These are phyloP conservation scores for Trichoderma erinaceum DNA, from an alignment of 495 filamentous ascomycete species.

Conservation along the genomic window DNA sequence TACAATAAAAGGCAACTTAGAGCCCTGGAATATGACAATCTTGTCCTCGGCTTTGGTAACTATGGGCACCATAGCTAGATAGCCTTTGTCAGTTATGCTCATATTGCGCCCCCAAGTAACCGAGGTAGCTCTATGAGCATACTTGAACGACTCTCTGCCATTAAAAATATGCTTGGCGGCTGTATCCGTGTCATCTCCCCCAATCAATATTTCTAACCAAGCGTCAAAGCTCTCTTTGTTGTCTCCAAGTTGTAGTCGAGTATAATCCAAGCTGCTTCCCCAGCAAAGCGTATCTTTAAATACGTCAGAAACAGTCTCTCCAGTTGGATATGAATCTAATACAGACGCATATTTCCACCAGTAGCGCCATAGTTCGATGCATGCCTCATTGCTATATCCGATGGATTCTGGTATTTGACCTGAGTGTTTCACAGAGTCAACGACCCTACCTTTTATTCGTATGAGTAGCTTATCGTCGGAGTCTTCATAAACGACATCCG, in stretches of 20 bases:
- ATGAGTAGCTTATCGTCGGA: neutral
- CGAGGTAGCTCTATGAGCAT: neutral
- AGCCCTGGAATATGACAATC: neutral
- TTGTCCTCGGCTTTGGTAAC: neutral
- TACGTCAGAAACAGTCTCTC: neutral
- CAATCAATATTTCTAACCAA: neutral
- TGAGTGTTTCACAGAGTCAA: neutral
- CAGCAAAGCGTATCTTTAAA: neutral
- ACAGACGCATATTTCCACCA: neutral
- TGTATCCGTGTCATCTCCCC: neutral
- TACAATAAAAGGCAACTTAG: neutral
- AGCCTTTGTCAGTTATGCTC: neutral
- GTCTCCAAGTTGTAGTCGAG: neutral
- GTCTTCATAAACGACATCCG: neutral
- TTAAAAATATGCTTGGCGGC: neutral
- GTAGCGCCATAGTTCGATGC: neutral
- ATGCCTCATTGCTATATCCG: neutral
- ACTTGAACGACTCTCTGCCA: neutral
- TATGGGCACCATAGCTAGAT: neutral
- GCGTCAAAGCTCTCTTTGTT: neutral
- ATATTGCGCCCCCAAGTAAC: neutral
- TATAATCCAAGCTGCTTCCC: neutral
- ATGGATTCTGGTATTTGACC: neutral
- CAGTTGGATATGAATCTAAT: neutral
- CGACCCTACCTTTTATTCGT: neutral